Evolutionary conservation across 164 flowering plant genomes (phyloP).

Genomic region (Macadamia tetraphylla): DNA sequence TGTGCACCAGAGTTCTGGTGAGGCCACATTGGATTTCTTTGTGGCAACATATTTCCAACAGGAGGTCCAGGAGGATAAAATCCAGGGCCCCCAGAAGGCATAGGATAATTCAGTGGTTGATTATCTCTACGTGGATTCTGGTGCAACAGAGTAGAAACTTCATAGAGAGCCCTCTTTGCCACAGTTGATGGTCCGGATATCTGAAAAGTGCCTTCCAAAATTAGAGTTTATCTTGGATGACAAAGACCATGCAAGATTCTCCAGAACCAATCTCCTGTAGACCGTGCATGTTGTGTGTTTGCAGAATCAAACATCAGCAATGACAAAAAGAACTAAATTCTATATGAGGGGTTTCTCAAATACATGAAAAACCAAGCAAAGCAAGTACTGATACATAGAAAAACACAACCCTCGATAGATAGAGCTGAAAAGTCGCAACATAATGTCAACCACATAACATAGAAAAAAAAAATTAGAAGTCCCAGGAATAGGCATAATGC

Average conservation of each 20-base stretch:
- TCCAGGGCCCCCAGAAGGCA: slow-evolving; percentile 27
- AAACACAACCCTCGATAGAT: no score
- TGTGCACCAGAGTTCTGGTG: slow-evolving; percentile 18
- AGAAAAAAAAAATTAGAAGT: no score
- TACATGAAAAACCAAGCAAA: neutral
- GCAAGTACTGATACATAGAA: no score
- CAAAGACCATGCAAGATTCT: slow-evolving; percentile 11
- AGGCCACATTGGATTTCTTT: slow-evolving; percentile 38
- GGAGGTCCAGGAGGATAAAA: slow-evolving; percentile 41
- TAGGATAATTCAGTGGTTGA: slow-evolving; percentile 29
- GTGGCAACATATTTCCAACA: slow-evolving; percentile 30
- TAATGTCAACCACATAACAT: no score
- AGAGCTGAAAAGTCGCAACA: no score
- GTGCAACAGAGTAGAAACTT: slow-evolving; percentile 60
- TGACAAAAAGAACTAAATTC: neutral
- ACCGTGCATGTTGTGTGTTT: slow-evolving; percentile 2
- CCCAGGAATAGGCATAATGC: no score
- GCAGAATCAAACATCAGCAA: slow-evolving; percentile 11
- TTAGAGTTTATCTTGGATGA: slow-evolving; percentile 8
- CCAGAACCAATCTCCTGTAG: slow-evolving; percentile 7
- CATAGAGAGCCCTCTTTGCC: slow-evolving; percentile 52
- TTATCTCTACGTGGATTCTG: slow-evolving; percentile 63
- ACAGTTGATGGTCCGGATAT: slow-evolving; percentile 45
- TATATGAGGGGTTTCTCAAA: neutral
- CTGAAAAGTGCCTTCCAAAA: slow-evolving; percentile 30